Conservation (phyloP, 768 basidiomycete genomes). For the Lentinus tigrinus region DNA sequence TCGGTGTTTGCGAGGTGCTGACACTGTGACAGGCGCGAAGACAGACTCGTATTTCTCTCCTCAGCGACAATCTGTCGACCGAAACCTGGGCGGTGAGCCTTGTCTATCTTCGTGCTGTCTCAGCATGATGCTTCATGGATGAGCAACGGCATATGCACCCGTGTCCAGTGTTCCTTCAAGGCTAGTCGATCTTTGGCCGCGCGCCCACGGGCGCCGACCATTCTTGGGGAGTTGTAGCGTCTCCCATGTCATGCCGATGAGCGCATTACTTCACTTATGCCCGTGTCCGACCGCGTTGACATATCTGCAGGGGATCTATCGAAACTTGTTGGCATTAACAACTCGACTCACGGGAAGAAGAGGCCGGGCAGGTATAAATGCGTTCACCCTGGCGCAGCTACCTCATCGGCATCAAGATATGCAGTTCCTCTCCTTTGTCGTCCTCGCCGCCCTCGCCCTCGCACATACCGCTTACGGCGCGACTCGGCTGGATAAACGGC, state of each 20-base stretch:
- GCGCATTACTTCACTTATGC: background rate
- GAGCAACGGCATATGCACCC: no score
- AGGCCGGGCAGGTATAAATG: background rate
- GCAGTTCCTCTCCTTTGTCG: constrained; percentile 5
- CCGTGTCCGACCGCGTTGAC: background rate
- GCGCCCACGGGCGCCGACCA: no score
- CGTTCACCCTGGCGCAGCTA: background rate
- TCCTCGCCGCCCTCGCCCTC: constrained; percentile 5
- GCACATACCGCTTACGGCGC: constrained; percentile 8
- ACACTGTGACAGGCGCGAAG: no score
- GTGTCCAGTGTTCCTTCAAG: no score
- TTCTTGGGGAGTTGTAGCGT: no score
- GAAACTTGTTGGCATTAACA: background rate
- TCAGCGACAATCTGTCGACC: constrained; percentile 4
- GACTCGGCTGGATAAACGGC: constrained; percentile 8
- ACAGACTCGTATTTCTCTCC: background rate
- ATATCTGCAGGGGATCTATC: background rate
- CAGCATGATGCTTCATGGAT: no score
- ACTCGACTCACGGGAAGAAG: background rate
- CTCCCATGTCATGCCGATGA: no score
- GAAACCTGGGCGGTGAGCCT: background rate
- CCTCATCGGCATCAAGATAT: constrained; percentile 1
- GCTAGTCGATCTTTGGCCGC: no score
- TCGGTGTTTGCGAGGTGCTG: no score
- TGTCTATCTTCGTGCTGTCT: background rate